Base-by-base conservation (phyloP, 352 stramenopile species). In the Phytophthora uliginosa region DNA sequence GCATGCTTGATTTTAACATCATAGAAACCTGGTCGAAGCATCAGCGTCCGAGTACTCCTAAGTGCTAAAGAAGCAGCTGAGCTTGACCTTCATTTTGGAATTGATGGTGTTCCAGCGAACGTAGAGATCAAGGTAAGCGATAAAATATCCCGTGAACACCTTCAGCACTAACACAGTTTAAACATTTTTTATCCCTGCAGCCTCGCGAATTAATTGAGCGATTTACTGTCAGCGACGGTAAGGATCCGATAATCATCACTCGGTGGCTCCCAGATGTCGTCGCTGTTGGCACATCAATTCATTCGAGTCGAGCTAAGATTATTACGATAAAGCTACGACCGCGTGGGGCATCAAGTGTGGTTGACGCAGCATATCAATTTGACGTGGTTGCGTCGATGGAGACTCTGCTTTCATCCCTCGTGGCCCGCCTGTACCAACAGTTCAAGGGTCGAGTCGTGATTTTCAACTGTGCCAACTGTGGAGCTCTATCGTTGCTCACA, bases 351-450 rank as follows among this genome's bases (percentile, higher is more conserved):
- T 58, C 63, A 31, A 74, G 48, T 20, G 40, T 77, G 36, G 62
- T 64, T 0, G 75, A 84, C 45, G 84, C 89, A 53, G 88, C 81
- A 2, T 94, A 93, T 67, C 83, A 92, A 61, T 76, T 94, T 22
- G 84, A 91, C 26, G 45, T 65, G 34, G 50, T 65, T 28, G 38
- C 61, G 8, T 74, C 69, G 6, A 50, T 92, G 13, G 71, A 79
- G n/a, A 78, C 71, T 12, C 51, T 94, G 31, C 60, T 93, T 9
- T 69, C 54, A 22, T 59, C 68, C 22, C 24, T 93, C 9, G 55
- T 94, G 22, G 69, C 67, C 8, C 77, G 83, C 51, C 52, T 95
- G 47, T 82, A 91, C 18, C 73, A 89, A 8, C 63, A 82, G 42
- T 63, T 77, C 42, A 83, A 83, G n/a, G 65, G 66, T 7, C 71